A percentile compares a stretch with the other conserved stretches of the same genome.
These are phyloP conservation scores for Monosporascus sp. DNA, from an alignment of 2,329 filamentous ascomycete genomes.

Conservation along the genomic window DNA sequence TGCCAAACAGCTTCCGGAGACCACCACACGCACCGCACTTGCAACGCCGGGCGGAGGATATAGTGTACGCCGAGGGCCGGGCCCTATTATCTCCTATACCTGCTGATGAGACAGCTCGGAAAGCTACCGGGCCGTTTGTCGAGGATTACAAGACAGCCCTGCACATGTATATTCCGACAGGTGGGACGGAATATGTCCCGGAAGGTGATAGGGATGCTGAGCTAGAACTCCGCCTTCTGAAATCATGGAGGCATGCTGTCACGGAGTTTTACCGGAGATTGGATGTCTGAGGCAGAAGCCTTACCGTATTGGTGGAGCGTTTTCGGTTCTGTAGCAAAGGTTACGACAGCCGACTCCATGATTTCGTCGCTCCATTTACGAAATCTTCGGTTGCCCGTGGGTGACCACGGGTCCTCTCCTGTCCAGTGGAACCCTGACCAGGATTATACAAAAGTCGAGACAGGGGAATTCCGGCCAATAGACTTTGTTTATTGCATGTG, in stretches of 20 bases:
- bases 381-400: slow-evolving; percentile 1
- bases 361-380: neutral
- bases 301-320: slow-evolving; percentile 7
- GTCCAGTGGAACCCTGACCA: slow-evolving; percentile 13
- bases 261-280: slow-evolving; percentile 4
- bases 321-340: neutral
- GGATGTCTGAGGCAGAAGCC: slow-evolving; percentile 3
- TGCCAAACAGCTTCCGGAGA: neutral
- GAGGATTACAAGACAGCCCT: slow-evolving; percentile 17
- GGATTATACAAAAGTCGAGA: neutral
- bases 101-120: slow-evolving; percentile 3
- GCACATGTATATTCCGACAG: slow-evolving; percentile 5
- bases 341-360: too few species aligned
- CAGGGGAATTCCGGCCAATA: neutral
- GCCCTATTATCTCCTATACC: slow-evolving; percentile 7
- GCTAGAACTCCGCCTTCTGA: slow-evolving; percentile 3
- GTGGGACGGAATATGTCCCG: neutral
- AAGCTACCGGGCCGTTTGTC: slow-evolving; percentile 12
- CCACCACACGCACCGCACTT: slow-evolving; percentile 11
- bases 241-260: slow-evolving; percentile 15
- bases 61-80: slow-evolving; percentile 12
- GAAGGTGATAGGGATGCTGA: slow-evolving; percentile 2
- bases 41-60: slow-evolving; percentile 8
- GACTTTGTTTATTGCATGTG: slow-evolving; percentile 5
- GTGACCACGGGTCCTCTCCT: slow-evolving; percentile 1